Conservation (phyloP, 1,284 basidiomycete genomes). For the Malassezia vespertilionis region DNA sequence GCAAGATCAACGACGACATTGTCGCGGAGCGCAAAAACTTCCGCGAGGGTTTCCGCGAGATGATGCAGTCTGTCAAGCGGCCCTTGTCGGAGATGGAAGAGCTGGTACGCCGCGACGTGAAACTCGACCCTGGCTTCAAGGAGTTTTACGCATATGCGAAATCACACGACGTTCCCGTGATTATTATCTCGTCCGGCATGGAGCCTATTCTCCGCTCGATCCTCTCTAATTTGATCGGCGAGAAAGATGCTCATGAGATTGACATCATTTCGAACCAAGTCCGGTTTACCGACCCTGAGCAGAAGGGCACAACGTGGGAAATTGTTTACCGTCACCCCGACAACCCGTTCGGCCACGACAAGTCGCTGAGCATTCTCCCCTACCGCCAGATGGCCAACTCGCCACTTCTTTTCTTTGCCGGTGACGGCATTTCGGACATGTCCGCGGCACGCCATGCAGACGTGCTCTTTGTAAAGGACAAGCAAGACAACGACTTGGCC, state of each 20-base stretch:
- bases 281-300: conserved; percentile 42
- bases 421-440: conserved; percentile 47
- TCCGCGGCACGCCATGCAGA: conserved; percentile 46
- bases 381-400: conserved; percentile 41
- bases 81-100: conserved; percentile 43
- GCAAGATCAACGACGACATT: conserved; percentile 46
- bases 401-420: conserved; percentile 45
- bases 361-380: conserved; percentile 40
- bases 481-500: conserved; percentile 45
- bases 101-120: conserved; percentile 41
- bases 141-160: conserved; percentile 45
- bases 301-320: conserved; percentile 42
- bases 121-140: conserved; percentile 47
- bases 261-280: conserved; percentile 46
- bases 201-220: conserved; percentile 44
- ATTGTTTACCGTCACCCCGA: conserved; percentile 46
- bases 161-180: conserved; percentile 41
- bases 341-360: conserved; percentile 46
- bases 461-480: conserved; percentile 46
- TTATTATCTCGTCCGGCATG: conserved; percentile 46
- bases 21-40: conserved; percentile 38
- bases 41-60: conserved; percentile 44
- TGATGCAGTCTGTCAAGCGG: conserved; percentile 41
- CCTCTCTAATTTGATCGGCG: conserved; percentile 44
- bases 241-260: conserved; percentile 43